These are phyloP conservation scores for Biancaea sappan DNA, from an alignment of 306 rosid genomes.

Conservation along the genomic window DNA sequence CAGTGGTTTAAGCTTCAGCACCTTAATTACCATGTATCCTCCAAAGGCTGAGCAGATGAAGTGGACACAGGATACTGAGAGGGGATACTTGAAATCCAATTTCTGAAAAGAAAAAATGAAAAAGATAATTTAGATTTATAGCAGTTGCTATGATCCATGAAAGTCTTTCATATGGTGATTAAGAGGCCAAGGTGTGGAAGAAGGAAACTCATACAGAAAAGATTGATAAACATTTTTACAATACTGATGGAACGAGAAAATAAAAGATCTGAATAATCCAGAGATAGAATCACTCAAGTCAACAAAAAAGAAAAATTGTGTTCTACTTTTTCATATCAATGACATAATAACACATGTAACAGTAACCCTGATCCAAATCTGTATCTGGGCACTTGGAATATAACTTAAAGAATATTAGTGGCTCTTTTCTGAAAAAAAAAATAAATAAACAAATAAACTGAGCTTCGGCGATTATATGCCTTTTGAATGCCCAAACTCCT, in stretches of 20 bases:
- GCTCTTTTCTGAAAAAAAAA: constrained; percentile 5
- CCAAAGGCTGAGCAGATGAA: constrained; percentile 93
- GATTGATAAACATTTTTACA: background rate
- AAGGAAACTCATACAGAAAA: constrained; percentile 8
- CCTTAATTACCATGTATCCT: constrained; percentile 71
- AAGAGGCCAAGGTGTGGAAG: constrained; percentile 6
- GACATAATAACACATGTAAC: background rate
- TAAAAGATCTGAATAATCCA: constrained; percentile 3
- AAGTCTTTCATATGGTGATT: background rate
- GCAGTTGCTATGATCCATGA: constrained; percentile 11
- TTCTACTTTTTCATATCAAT: constrained; percentile 5
- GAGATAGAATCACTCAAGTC: constrained; percentile 6
- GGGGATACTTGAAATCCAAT: constrained; percentile 94
- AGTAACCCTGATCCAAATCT: background rate
- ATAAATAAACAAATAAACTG: no score
- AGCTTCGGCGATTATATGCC: background rate
- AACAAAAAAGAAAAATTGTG: background rate
- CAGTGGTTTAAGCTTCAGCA: constrained; percentile 84
- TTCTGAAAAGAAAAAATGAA: constrained; percentile 52
- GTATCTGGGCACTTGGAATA: background rate
- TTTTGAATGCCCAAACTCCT: constrained; percentile 10
- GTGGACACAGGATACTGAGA: constrained; percentile 82
- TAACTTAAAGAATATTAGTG: background rate
- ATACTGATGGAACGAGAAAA: constrained; percentile 2
- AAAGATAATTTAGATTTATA: constrained; percentile 17